phyloP scores from a whole-genome alignment of 2,329 filamentous ascomycete genomes.

The Talaromyces islandicus region DNA sequence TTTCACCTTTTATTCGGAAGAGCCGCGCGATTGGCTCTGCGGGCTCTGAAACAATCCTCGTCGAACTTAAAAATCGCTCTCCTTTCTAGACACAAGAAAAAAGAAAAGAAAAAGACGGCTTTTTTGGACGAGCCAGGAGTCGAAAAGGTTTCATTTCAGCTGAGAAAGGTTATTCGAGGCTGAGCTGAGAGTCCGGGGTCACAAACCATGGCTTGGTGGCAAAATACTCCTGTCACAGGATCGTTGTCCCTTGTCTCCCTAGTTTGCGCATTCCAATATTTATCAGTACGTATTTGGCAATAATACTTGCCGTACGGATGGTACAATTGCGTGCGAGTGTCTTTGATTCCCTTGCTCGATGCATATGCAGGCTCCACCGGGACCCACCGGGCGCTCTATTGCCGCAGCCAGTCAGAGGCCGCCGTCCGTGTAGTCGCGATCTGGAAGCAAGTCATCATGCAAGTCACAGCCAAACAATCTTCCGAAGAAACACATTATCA shows the following conservation, averaged over 20 bases:
- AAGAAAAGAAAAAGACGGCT: not conserved
- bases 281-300: not conserved
- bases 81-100: not conserved
- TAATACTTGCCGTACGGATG: not conserved
- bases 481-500: not conserved
- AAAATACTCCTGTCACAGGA: too few relatives aligned
- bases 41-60: not conserved
- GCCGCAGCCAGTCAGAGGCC: not conserved
- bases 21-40: not conserved
- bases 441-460: not conserved
- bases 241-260: too few relatives aligned
- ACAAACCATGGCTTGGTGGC: too few relatives aligned
- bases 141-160: not conserved
- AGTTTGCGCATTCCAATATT: not conserved
- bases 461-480: not conserved
- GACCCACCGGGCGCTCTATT: not conserved
- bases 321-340: not conserved
- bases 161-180: not conserved
- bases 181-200: too few relatives aligned
- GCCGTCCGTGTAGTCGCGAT: not conserved
- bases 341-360: not conserved
- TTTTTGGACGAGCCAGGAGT: not conserved
- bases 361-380: not conserved
- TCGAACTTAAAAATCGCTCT: not conserved
- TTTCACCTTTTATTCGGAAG: not conserved